Evolutionary conservation across 2,329 filamentous ascomycete species (phyloP), one percentile per base, ranked within the genome.

Genomic region (Aspergillus costaricaensis): DNA sequence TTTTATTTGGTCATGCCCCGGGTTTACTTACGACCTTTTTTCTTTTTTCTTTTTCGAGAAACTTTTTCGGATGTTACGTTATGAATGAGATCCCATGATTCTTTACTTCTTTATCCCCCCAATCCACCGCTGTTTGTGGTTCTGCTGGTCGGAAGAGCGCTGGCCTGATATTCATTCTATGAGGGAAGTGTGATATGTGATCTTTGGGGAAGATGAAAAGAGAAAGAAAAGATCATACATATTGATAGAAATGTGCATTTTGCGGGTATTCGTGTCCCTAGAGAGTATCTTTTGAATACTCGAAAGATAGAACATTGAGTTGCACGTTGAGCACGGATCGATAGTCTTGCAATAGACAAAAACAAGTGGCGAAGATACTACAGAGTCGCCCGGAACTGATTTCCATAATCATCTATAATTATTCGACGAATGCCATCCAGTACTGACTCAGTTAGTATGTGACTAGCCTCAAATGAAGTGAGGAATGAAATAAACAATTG

Each of bases 81-180:
- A 55, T 60, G 55, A 59, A 63, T 65, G 61, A 62, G 63, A 65
- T 59, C 55, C 57, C 57, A 55, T 64, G 60, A 47, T 47, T 59
- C 47, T 48, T 27, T 51, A 36, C 32, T 58, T 59, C 50, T 19
- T 55, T 27, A 23, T 25, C 62, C 43, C 19, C 32, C 52, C 21
- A 21, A 27, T 61, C 52, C 60, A 56, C 53, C 48, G 36, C 59
- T 38, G 15, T 30, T 57, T 65, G 59, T 62, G 47, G 59, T 68
- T 71, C 65, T 68, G 68, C 64, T 71, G 70, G 70, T 70, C 65
- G 64, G 70, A 74, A 70, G 64, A 73, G 72, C 70, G 70, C 68
- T 72, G 67, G 66, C 67, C 63, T 68, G 70, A 67, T 68, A 68
- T 73, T 64, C 23, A 17, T 47, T 39, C 9, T 44, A 43, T 55